Conservation (phyloP, 805 yeast species). For the Wickerhamomyces bisporus region DNA sequence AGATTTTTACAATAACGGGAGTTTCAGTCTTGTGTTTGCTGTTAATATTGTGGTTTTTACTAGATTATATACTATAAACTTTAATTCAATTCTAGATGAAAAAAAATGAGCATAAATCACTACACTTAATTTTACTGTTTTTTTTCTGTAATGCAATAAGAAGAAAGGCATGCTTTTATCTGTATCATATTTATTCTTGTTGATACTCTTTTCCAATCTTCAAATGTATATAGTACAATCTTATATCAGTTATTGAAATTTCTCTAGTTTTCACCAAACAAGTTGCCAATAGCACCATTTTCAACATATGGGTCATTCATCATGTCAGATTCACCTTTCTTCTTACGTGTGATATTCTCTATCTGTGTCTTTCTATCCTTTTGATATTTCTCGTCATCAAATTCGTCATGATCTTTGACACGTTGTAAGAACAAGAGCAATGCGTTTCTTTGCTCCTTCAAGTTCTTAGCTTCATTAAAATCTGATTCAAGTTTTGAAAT, state of each 20-base stretch:
- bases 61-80: no score
- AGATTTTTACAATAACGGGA: not conserved
- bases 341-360: conserved; percentile 47
- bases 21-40: not conserved
- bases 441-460: conserved; percentile 76
- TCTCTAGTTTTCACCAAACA: conserved; percentile 44
- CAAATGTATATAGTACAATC: no score
- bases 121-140: no score
- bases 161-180: no score
- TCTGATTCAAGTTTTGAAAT: conserved; percentile 59
- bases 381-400: conserved; percentile 37
- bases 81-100: no score
- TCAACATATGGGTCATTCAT: conserved; percentile 71
- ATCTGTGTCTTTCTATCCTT: conserved; percentile 48
- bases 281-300: conserved; percentile 56
- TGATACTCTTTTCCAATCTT: not conserved
- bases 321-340: conserved; percentile 44
- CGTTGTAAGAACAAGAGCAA: conserved; percentile 70
- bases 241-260: no score
- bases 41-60: no score
- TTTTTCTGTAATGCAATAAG: no score
- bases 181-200: no score
- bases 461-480: conserved; percentile 57
- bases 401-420: conserved; percentile 45
- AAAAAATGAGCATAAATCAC: no score